These are phyloP conservation scores for Inonotus hispidus DNA, from an alignment of 1,284 basidiomycete genomes.

Conservation along the genomic window DNA sequence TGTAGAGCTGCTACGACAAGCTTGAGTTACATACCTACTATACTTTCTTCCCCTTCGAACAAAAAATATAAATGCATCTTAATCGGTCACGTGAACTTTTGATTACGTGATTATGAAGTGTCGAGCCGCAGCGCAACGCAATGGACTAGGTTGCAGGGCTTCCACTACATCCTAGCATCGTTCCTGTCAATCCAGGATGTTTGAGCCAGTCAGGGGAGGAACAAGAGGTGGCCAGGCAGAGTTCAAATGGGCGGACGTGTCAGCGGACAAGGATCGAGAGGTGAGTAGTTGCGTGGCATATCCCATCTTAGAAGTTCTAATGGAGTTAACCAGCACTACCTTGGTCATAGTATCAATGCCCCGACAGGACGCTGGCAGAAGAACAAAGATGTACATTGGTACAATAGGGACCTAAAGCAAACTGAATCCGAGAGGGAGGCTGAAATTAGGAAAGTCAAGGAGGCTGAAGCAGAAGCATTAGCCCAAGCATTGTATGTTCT, in stretches of 20 bases:
- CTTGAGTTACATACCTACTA: too few relatives aligned
- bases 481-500: conserved; percentile 65
- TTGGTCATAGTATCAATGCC: conserved; percentile 88
- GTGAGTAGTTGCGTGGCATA: conserved; percentile 35
- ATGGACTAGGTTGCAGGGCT: too few relatives aligned
- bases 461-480: conserved; percentile 83
- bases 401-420: conserved; percentile 56
- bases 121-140: too few relatives aligned
- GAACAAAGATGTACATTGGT: conserved; percentile 94
- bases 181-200: conserved; percentile 41
- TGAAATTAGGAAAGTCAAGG: conserved; percentile 78
- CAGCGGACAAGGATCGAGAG: conserved; percentile 87
- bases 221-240: conserved; percentile 86
- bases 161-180: background rate
- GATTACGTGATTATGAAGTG: too few relatives aligned
- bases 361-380: conserved; percentile 94
- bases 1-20: conserved; percentile 12
- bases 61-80: background rate
- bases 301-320: conserved; percentile 3
- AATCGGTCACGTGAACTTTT: background rate
- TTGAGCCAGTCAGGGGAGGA: conserved; percentile 77
- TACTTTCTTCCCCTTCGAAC: background rate
- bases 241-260: conserved; percentile 89
- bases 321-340: conserved; percentile 61
- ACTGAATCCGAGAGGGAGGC: conserved; percentile 47